Evolutionary conservation across 208 protist species (phyloP).

Genomic region (Angomonas ambiguus): DNA sequence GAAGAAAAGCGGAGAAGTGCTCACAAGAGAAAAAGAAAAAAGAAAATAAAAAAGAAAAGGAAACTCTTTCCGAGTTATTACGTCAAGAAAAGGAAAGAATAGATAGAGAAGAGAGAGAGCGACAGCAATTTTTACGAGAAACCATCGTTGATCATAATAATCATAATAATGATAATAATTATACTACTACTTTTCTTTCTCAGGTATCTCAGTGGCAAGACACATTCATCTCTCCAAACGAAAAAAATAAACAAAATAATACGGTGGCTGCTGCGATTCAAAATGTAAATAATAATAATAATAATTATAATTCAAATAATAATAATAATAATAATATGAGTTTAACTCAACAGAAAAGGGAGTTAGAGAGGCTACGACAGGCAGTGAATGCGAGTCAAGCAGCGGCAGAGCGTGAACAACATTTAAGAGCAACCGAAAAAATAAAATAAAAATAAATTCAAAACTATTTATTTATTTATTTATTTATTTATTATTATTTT

Average conservation of each 20-base stretch:
- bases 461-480: not conserved
- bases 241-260: conserved; percentile 4
- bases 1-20: no score
- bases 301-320: not conserved
- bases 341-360: no score
- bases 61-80: no score
- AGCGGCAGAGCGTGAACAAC: no score
- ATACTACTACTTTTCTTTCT: not conserved
- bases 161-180: not conserved
- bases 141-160: not conserved
- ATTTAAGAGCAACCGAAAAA: not conserved
- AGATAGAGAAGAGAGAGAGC: not conserved
- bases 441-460: not conserved
- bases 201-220: not conserved
- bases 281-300: no score
- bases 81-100: no score
- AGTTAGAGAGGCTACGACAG: no score
- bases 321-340: conserved; percentile 3
- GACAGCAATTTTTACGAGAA: not conserved
- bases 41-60: no score
- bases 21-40: not conserved
- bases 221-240: not conserved
- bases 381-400: no score
- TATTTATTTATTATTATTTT: not conserved
- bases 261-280: no score